phyloP scores from a whole-genome alignment of 2,329 filamentous ascomycete genomes.

The Penicillium glabrum region DNA sequence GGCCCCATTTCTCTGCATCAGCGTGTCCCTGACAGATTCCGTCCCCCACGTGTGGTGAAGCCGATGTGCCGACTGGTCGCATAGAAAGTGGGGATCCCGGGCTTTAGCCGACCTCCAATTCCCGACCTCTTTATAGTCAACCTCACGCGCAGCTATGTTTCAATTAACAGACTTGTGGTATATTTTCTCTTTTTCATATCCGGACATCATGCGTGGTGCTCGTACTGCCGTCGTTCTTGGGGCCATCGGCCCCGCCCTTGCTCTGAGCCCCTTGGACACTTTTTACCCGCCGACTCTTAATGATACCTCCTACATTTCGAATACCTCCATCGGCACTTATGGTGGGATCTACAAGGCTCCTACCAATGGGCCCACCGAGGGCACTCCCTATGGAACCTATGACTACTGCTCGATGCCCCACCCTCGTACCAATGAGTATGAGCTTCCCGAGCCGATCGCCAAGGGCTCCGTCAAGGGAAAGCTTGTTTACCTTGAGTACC shows the following conservation, averaged over 20 bases:
- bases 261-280: constrained; percentile 17
- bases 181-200: background rate
- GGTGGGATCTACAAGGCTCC: constrained; percentile 38
- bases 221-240: background rate
- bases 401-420: constrained; percentile 44
- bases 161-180: too few species aligned
- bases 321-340: constrained; percentile 36
- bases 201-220: background rate
- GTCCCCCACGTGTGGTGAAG: constrained; percentile 13
- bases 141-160: too few species aligned
- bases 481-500: constrained; percentile 40
- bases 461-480: constrained; percentile 28
- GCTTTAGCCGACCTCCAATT: background rate
- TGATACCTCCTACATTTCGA: constrained; percentile 37
- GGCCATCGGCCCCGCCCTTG: constrained; percentile 3
- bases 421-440: constrained; percentile 34
- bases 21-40: too few species aligned
- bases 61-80: constrained; percentile 10
- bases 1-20: background rate
- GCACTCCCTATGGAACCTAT: constrained; percentile 31
- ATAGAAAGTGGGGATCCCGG: background rate
- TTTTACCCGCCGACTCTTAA: constrained; percentile 41
- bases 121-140: background rate
- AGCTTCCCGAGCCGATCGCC: constrained; percentile 28
- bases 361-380: constrained; percentile 19